Conservation (phyloP, 352 stramenopile species). For the Phytophthora sp. region DNA sequence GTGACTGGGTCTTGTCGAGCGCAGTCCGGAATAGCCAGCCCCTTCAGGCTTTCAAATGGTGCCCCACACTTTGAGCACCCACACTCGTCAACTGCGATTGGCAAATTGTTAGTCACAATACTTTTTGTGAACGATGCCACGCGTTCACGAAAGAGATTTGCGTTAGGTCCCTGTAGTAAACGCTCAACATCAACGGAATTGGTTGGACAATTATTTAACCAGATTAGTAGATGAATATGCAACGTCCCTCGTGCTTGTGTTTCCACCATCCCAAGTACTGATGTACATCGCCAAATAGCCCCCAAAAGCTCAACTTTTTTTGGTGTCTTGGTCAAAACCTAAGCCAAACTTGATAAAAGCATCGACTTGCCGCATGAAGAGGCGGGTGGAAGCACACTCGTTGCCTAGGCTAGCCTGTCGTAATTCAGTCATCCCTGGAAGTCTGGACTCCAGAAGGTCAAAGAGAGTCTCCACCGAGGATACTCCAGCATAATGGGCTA, state of each 20-base stretch:
- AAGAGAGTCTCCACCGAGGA: not conserved
- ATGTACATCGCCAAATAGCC: not conserved
- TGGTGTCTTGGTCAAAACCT: not conserved
- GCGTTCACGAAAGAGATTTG: not conserved
- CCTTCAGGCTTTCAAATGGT: not conserved
- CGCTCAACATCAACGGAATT: not conserved
- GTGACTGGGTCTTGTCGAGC: not conserved
- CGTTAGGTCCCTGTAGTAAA: not conserved
- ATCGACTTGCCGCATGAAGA: too few relatives aligned
- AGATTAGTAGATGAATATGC: not conserved
- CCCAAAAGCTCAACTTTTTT: not conserved
- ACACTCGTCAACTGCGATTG: not conserved
- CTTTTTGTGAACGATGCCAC: not conserved
- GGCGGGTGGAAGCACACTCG: not conserved
- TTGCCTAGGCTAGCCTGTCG: not conserved
- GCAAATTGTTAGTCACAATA: not conserved
- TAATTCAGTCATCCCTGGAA: not conserved
- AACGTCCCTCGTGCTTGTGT: not conserved
- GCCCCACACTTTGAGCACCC: not conserved
- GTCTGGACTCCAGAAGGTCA: not conserved
- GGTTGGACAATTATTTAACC: not conserved
- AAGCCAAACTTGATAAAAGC: not conserved
- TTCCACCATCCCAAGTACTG: not conserved
- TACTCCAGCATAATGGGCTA: not conserved
- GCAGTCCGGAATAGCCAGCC: not conserved